Conservation (phyloP, 108 stramenopile genomes). For the Mayamaea pseudoterrestris region DNA sequence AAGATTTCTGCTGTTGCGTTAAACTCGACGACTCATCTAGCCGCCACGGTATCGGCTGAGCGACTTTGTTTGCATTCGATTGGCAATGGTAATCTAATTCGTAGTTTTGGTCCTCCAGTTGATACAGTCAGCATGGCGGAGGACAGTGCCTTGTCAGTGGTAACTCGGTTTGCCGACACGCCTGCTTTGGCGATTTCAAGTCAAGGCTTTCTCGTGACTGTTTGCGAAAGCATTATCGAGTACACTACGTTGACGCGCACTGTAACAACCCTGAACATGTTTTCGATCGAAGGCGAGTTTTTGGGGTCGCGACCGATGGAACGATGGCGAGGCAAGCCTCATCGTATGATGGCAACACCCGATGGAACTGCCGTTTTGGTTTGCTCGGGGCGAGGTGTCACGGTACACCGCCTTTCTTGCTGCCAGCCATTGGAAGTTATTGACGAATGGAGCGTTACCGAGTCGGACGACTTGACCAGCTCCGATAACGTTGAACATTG, state of each 20-base stretch:
- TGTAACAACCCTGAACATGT: slow-evolving; percentile 59
- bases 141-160: slow-evolving; percentile 8
- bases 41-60: slow-evolving; percentile 55
- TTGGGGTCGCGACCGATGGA: slow-evolving; percentile 61
- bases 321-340: slow-evolving; percentile 51
- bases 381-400: slow-evolving; percentile 60
- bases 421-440: slow-evolving; percentile 55
- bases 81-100: slow-evolving; percentile 71
- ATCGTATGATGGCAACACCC: slow-evolving; percentile 47
- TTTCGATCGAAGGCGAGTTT: slow-evolving; percentile 63
- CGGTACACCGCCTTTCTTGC: slow-evolving; percentile 64
- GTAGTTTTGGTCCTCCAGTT: slow-evolving; percentile 50
- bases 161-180: slow-evolving; percentile 52
- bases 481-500: slow-evolving; percentile 17
- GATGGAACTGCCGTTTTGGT: slow-evolving; percentile 79
- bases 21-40: slow-evolving; percentile 54
- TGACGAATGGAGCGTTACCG: slow-evolving; percentile 76
- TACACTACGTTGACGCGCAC: slow-evolving; percentile 24
- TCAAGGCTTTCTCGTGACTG: slow-evolving; percentile 67
- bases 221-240: slow-evolving; percentile 45
- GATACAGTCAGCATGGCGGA: slow-evolving; percentile 24
- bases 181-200: slow-evolving; percentile 57
- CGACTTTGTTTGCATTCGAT: slow-evolving; percentile 68
- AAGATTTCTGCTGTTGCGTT: slow-evolving; percentile 52
- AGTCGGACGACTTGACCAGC: slow-evolving; percentile 25